These are phyloP conservation scores for Teratosphaeria epicoccoides DNA, from an alignment of 2,329 filamentous ascomycete species.

Conservation along the genomic window DNA sequence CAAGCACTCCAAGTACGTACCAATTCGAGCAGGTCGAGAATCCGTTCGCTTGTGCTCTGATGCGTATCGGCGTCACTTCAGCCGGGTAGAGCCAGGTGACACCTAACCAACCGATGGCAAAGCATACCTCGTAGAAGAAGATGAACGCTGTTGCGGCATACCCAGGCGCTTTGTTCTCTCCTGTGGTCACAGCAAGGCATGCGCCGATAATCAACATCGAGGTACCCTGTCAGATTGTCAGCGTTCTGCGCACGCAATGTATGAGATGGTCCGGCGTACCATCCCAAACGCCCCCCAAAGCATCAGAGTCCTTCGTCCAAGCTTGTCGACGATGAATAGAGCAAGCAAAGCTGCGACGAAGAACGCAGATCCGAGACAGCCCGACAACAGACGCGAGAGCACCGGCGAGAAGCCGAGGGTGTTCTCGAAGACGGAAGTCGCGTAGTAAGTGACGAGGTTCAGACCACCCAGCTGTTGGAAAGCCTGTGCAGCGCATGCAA, in stretches of 20 bases:
- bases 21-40: conserved; percentile 44
- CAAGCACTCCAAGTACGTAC: too few relatives aligned
- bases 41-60: conserved; percentile 25
- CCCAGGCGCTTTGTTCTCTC: conserved; percentile 8
- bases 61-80: conserved; percentile 26
- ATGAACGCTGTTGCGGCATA: conserved; percentile 29
- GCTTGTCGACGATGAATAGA: conserved; percentile 39
- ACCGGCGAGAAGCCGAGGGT: conserved; percentile 41
- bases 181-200: background rate
- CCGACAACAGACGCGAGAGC: conserved; percentile 39
- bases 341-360: conserved; percentile 39
- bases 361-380: conserved; percentile 42
- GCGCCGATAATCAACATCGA: background rate
- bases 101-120: conserved; percentile 26
- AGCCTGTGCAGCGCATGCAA: conserved; percentile 7
- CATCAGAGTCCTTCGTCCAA: conserved; percentile 58
- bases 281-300: conserved; percentile 52
- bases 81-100: conserved; percentile 24
- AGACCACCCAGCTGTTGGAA: conserved; percentile 13
- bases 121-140: conserved; percentile 29
- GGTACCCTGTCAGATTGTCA: background rate
- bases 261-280: conserved; percentile 3
- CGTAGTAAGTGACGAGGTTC: conserved; percentile 25
- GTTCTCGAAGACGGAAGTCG: conserved; percentile 41
- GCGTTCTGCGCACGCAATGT: background rate